These are phyloP conservation scores for Eucalyptus sp. DNA, from an alignment of 345 rosid genomes.

Conservation along the genomic window DNA sequence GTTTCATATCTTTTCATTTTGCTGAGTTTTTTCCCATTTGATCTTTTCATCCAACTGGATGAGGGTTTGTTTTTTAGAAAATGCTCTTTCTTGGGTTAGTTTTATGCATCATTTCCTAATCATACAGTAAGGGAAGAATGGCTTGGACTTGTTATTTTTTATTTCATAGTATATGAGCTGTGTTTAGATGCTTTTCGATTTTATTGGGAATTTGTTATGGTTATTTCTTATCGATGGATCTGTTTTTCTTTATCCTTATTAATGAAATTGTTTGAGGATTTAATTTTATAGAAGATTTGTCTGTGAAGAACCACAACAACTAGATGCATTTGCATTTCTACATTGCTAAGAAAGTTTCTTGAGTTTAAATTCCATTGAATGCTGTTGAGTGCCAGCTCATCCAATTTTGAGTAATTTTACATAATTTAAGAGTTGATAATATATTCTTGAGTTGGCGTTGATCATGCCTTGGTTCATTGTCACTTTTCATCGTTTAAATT, in stretches of 20 bases:
- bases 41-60: too few species aligned
- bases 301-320: background rate
- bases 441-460: background rate
- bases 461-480: background rate
- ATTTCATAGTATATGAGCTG: too few species aligned
- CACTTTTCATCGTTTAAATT: background rate
- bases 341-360: background rate
- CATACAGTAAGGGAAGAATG: background rate
- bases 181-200: too few species aligned
- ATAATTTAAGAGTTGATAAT: background rate
- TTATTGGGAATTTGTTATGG: too few species aligned
- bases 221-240: too few species aligned
- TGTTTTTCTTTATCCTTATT: background rate
- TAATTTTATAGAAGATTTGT: background rate
- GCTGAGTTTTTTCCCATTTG: background rate
- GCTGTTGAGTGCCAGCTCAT: background rate
- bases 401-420: background rate
- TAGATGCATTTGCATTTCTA: background rate
- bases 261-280: background rate
- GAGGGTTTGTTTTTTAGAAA: background rate
- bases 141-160: background rate
- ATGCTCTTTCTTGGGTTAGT: background rate
- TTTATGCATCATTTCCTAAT: background rate
- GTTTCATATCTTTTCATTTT: background rate
- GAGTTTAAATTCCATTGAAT: background rate